Evolutionary conservation across 2,329 filamentous ascomycete genomes (phyloP).

Genomic region (Fonsecaea pedrosoi): DNA sequence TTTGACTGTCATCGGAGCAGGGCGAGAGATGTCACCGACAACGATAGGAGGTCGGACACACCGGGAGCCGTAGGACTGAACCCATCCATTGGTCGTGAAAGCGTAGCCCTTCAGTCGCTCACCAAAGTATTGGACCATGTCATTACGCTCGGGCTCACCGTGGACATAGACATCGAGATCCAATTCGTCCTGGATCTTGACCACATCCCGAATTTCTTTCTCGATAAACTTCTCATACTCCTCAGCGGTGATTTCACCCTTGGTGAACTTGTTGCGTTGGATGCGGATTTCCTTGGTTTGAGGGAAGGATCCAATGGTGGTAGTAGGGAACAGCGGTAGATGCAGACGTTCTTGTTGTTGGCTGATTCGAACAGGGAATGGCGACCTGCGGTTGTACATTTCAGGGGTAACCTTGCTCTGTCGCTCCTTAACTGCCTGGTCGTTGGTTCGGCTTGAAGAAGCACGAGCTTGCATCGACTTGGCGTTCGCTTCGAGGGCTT

Average conservation of each 20-base stretch:
- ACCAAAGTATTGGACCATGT: conserved; percentile 99
- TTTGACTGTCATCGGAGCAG: conserved; percentile 98
- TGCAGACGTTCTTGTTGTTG: conserved; percentile 92
- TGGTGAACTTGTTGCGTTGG: conserved; percentile 97
- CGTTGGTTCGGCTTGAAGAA: conserved; percentile 92
- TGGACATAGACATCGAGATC: conserved; percentile 96
- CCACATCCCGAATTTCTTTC: conserved; percentile 93
- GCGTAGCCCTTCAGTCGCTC: conserved; percentile 96
- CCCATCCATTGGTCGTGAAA: conserved; percentile 99
- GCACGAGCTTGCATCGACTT: conserved; percentile 91
- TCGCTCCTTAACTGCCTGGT: conserved; percentile 95
- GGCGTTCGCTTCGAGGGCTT: conserved; percentile 94
- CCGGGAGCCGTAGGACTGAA: conserved; percentile 97
- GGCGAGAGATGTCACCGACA: conserved; percentile 97
- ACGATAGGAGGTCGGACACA: conserved; percentile 98
- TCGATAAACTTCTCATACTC: conserved; percentile 99
- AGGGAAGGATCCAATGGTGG: conserved; percentile 98
- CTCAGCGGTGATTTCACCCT: conserved; percentile 89
- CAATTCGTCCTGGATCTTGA: conserved; percentile 98
- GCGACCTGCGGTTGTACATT: conserved; percentile 91
- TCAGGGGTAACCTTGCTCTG: conserved; percentile 83
- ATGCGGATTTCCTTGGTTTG: conserved; percentile 99
- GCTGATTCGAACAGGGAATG: conserved; percentile 82
- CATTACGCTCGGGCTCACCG: conserved; percentile 99
- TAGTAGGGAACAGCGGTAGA: conserved; percentile 96